Conservation (phyloP, 805 yeast species). For the Wickerhamomyces hampshirensis region DNA sequence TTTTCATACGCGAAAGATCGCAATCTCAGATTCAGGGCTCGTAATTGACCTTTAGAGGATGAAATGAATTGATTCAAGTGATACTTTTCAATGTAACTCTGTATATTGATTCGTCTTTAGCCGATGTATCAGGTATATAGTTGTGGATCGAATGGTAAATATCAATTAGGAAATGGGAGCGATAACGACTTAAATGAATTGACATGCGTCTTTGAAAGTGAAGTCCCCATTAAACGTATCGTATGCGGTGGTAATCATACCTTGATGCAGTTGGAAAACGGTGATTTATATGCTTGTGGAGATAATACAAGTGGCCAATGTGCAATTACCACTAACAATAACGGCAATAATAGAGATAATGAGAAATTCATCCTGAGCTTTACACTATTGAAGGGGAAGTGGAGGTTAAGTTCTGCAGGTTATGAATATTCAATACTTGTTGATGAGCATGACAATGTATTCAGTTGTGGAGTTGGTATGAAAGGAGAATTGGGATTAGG, state of each 20-base stretch:
- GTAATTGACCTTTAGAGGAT: no score
- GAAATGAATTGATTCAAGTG: no score
- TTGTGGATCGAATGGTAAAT: slow-evolving; percentile 84
- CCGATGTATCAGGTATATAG: slow-evolving; percentile 34
- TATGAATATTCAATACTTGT: slow-evolving; percentile 72
- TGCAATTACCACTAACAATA: slow-evolving; percentile 24
- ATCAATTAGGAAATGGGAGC: slow-evolving; percentile 63
- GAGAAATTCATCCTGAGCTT: slow-evolving; percentile 16
- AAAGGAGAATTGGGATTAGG: slow-evolving; percentile 75
- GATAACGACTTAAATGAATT: slow-evolving; percentile 42
- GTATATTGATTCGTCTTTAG: no score
- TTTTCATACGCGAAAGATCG: no score
- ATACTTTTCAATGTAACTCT: no score
- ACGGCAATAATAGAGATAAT: not conserved
- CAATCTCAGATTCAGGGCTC: no score
- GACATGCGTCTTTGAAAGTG: slow-evolving; percentile 7
- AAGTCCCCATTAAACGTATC: slow-evolving; percentile 36
- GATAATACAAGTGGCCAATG: slow-evolving; percentile 53
- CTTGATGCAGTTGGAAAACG: slow-evolving; percentile 47
- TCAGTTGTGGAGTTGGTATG: slow-evolving; percentile 55
- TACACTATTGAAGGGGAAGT: slow-evolving; percentile 21
- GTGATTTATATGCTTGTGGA: slow-evolving; percentile 56
- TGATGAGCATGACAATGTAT: slow-evolving; percentile 35
- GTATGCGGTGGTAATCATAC: slow-evolving; percentile 90
- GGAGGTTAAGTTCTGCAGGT: slow-evolving; percentile 61